A percentile compares a stretch with the other conserved stretches of the same genome.
These are phyloP conservation scores for Trichophyton benhamiae DNA, from an alignment of 2,329 filamentous ascomycete species.

Conservation along the genomic window DNA sequence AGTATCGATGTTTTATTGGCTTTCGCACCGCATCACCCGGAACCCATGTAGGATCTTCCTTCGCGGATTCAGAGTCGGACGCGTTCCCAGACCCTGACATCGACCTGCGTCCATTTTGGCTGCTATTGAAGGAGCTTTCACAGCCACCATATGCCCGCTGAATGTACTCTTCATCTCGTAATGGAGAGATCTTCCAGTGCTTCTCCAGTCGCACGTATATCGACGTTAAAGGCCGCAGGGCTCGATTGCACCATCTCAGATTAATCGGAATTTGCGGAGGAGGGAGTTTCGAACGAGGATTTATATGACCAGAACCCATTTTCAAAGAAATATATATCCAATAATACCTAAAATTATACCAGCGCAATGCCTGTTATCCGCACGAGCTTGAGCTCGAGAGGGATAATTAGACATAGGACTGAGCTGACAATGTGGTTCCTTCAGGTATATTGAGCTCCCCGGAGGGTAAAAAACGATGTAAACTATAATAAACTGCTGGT, in stretches of 20 bases:
- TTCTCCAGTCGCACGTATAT: slow-evolving; percentile 31
- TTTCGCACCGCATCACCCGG: slow-evolving; percentile 24
- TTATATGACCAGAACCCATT: slow-evolving; percentile 8
- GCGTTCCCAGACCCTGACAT: slow-evolving; percentile 1
- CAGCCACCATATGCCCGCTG: slow-evolving; percentile 12
- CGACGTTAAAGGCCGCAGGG: slow-evolving; percentile 32
- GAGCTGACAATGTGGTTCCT: neutral
- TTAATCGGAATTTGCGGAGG: slow-evolving; percentile 25
- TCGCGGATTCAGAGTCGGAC: slow-evolving; percentile 25
- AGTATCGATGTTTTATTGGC: slow-evolving; percentile 28
- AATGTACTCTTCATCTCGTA: slow-evolving; percentile 13
- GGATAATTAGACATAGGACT: neutral
- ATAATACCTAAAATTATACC: neutral
- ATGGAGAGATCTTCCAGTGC: slow-evolving; percentile 25
- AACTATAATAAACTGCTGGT: neutral
- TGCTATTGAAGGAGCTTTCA: neutral
- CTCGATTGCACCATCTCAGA: slow-evolving; percentile 33
- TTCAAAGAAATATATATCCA: neutral
- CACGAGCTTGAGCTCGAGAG: neutral
- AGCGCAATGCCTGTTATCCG: neutral
- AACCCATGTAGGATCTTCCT: slow-evolving; percentile 30
- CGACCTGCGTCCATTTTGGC: slow-evolving; percentile 7
- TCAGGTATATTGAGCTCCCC: neutral
- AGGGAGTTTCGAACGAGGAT: slow-evolving; percentile 11
- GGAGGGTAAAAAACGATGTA: neutral